A percentile compares a stretch with the other conserved stretches of the same genome.
These are phyloP conservation scores for Triticum timopheevii DNA, from an alignment of 176 grass and related monocot genomes.

Conservation along the genomic window DNA sequence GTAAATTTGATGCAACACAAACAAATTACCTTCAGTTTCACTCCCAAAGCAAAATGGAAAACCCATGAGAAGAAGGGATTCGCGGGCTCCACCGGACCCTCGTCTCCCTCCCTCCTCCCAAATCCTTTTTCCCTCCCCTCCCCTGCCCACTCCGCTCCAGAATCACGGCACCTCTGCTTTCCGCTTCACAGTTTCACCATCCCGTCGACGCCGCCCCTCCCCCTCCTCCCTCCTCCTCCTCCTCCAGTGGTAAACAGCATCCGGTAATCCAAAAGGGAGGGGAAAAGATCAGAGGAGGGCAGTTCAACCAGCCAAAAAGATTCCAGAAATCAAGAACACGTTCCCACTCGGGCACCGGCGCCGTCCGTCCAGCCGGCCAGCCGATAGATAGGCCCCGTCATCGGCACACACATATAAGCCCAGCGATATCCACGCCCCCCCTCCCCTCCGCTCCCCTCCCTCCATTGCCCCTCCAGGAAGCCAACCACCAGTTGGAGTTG, in stretches of 20 bases:
- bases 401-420: constrained; percentile 36
- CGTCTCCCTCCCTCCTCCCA: neutral
- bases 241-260: neutral
- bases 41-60: too few relatives aligned
- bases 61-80: neutral
- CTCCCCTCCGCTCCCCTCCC: neutral
- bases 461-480: constrained; percentile 33
- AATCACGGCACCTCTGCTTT: constrained; percentile 25
- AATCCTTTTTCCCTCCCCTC: too few relatives aligned
- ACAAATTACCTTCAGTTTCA: neutral
- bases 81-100: neutral
- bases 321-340: constrained; percentile 6
- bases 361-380: neutral
- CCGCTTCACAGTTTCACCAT: constrained; percentile 24
- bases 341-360: constrained; percentile 1
- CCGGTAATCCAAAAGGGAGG: constrained; percentile 7
- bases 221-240: neutral
- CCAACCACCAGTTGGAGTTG: neutral
- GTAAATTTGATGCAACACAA: neutral
- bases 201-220: neutral
- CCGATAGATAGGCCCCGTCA: neutral
- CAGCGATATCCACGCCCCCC: constrained; percentile 11
- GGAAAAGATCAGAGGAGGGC: constrained; percentile 15
- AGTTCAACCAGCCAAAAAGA: constrained; percentile 12
- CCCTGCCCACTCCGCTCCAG: neutral